A percentile compares a stretch with the other conserved stretches of the same genome.
Conservation (phyloP, 2,329 filamentous ascomycete species). For the Monosporascus sp. region DNA sequence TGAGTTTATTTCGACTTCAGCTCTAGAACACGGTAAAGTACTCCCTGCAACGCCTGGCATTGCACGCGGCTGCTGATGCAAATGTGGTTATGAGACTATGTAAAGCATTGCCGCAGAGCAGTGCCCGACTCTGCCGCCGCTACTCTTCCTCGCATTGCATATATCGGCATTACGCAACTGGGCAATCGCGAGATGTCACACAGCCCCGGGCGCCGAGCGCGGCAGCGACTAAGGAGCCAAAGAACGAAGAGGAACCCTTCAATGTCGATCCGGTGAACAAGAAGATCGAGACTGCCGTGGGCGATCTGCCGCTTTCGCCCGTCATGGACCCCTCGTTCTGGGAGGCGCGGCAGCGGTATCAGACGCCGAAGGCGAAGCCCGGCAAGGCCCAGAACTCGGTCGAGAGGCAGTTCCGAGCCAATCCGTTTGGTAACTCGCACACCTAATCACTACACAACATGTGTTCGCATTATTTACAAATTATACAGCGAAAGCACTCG, state of each 20-base stretch:
- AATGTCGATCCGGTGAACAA: constrained; percentile 34
- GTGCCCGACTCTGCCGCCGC: constrained; percentile 11
- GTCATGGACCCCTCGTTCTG: constrained; percentile 47
- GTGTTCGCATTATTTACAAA: constrained; percentile 1
- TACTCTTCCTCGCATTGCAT: constrained; percentile 2
- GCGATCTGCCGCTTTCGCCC: constrained; percentile 48
- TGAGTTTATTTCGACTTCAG: too few relatives aligned
- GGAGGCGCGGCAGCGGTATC: constrained; percentile 36
- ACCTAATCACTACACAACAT: not conserved
- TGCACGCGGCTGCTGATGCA: not conserved
- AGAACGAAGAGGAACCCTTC: constrained; percentile 23
- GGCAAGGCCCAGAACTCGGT: constrained; percentile 37
- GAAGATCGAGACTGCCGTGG: constrained; percentile 39
- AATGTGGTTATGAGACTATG: constrained; percentile 28
- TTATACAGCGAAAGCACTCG: constrained; percentile 53
- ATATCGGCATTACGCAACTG: constrained; percentile 10
- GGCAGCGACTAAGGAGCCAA: constrained; percentile 3
- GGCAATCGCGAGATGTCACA: constrained; percentile 2
- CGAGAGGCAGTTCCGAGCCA: constrained; percentile 53
- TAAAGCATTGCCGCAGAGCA: constrained; percentile 19
- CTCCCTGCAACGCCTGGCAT: too few relatives aligned
- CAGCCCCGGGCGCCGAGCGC: not conserved
- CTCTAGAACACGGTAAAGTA: too few relatives aligned
- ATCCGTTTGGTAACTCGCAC: constrained; percentile 53
- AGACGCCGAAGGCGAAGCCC: constrained; percentile 30